Evolutionary conservation across 805 yeast species (phyloP), one percentile per base, ranked within the genome.

Genomic region (Lachancea quebecensis): DNA sequence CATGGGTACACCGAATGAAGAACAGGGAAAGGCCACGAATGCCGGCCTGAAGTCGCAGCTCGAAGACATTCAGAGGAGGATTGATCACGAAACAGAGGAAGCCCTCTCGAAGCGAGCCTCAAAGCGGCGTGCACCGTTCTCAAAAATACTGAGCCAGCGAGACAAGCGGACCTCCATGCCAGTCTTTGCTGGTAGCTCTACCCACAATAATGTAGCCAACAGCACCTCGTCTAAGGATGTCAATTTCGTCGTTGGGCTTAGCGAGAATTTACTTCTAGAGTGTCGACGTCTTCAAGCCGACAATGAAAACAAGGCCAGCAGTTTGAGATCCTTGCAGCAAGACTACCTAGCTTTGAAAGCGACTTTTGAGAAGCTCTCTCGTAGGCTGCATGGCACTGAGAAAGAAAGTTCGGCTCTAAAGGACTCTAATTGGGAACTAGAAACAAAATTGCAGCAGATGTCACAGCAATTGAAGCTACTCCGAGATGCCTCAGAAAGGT

Each of bases 221-320:
- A 51, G 48, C 35, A 58, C 46, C 47, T 47, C 46, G n/a, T 78
- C 79, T 16, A 78, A 78, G 51, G 85, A 83, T 48, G 78, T 82
- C 69, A 78, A 79, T 57, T 84, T 84, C 57, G 79, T 83, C 12
- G 83, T 83, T 47, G 87, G 85, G 3, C 63, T 85, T 45, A 81
- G 87, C 64, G 91, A 85, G 54, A 82, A 82, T 46, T 66, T 85
- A 50, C 70, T 85, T 14, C 67, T 74, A 37, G 88, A 85, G 60
- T 83, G 89, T 55, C 75, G 90, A 52, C 72, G 82, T 49, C 68
- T 85, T 45, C 82, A 78, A 44, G 81, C 84, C 21, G 87, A 82
- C 47, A 80, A 77, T 58, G 71, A 71, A 43, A 66, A 64, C 50
- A 68, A 72, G 50, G 72, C 73, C 48, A 50, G 60, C 14, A 70